Conservation (phyloP, 1,284 basidiomycete species). For the Fomitopsis palustris region DNA sequence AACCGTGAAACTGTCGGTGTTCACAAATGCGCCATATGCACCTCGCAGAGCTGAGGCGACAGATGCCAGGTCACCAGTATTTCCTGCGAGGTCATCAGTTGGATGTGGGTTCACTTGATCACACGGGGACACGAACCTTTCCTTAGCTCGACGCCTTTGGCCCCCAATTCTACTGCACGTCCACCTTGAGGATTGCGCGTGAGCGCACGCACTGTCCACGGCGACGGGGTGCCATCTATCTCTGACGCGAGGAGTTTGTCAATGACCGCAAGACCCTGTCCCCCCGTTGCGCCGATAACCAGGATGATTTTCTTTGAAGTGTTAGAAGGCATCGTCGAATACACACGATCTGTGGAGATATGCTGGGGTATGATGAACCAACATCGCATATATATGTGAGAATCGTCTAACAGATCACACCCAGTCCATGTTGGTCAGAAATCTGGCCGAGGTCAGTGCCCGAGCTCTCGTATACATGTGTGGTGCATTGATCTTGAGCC, state of each 20-base stretch:
- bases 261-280: slow-evolving; percentile 43
- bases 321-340: no score
- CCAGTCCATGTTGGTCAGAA: no score
- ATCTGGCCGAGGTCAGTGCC: no score
- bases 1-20: slow-evolving; percentile 45
- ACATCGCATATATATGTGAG: no score
- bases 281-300: slow-evolving; percentile 48
- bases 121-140: slow-evolving; percentile 9
- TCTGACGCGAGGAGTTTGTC: slow-evolving; percentile 35
- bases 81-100: slow-evolving; percentile 10
- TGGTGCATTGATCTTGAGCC: no score
- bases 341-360: no score
- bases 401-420: no score
- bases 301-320: slow-evolving; percentile 40
- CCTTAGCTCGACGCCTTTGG: slow-evolving; percentile 39
- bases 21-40: slow-evolving; percentile 43
- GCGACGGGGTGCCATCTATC: slow-evolving; percentile 38
- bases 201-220: slow-evolving; percentile 43
- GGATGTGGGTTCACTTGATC: no score
- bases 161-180: slow-evolving; percentile 27
- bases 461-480: no score
- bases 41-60: slow-evolving; percentile 35
- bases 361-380: no score
- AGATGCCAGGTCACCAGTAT: slow-evolving; percentile 28
- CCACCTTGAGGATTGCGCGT: slow-evolving; percentile 37